Base-by-base conservation (phyloP, 176 grass and related monocot species). In the Carex cristatella region DNA sequence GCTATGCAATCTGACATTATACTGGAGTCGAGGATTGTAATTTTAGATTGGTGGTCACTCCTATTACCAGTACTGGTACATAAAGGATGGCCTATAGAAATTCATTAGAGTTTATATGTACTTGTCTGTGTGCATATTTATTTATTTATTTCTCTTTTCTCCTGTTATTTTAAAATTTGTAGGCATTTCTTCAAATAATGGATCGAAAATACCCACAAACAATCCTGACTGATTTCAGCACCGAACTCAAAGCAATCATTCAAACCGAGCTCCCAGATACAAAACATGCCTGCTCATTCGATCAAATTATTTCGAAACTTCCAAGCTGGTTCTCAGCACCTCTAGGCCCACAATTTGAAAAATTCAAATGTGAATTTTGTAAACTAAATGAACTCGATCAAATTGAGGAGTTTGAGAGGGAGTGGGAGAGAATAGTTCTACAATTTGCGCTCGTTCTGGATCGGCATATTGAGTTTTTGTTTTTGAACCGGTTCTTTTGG, bases 161-260 rank as follows among this genome's bases (percentile, higher is more conserved):
- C 13, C 53, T 13, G 14, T 87, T 83, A 15, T 53, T 64, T 86
- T 2, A 6, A 71, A 77, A 77, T 51, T 23, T 81, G 61, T 33
- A 91, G 89, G 86, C 89, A 44, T 91, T 91, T 83, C 57, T 91
- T 51, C 69, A 70, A 53, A 79, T 91, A 48, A 83, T 90, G 89
- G 86, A 88, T 66, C 38, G 57, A 14, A 91, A 88, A 75, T 77
- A 75, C 27, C 89, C 89, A 35, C 89, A 88, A 85, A 77, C 89
- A n/a, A 83, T 91, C 65, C 8, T 91, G 60, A 91, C 86, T 1
- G 89, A 91, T 70, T 61, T 91, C 30, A 66, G 75, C 57, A 31
- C 69, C 38, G 86, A 64, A 4, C 86, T 91, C 19, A 83, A 85
- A 79, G 83, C 81, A 49, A 49, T 49, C 56, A 70, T 91, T 61